These are phyloP conservation scores for Colletotrichum magnum DNA, from an alignment of 2,329 filamentous ascomycete genomes.

Conservation along the genomic window DNA sequence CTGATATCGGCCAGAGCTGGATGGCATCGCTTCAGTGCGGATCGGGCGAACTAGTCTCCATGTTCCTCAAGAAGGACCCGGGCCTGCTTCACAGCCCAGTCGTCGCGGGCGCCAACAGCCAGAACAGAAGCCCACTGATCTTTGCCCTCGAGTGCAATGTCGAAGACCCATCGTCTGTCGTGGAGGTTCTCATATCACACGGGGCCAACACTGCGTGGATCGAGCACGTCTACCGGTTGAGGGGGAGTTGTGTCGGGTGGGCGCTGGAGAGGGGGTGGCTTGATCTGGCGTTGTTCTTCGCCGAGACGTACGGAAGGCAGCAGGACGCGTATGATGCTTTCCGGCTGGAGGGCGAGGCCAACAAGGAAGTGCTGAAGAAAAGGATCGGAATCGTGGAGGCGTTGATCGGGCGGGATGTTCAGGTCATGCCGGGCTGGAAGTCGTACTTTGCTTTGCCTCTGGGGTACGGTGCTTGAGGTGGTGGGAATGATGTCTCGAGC, in stretches of 20 bases:
- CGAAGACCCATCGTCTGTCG: not conserved
- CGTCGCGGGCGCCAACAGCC: not conserved
- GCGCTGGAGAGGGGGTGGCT: not conserved
- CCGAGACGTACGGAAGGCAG: not conserved
- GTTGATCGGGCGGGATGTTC: not conserved
- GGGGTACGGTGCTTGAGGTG: not conserved
- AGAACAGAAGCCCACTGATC: not conserved
- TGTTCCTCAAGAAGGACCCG: not conserved
- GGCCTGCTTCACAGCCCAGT: not conserved
- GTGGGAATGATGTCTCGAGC: not conserved
- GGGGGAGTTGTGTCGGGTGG: not conserved
- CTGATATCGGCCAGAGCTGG: not conserved
- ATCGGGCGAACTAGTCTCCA: not conserved
- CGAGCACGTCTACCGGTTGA: not conserved
- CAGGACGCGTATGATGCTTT: not conserved
- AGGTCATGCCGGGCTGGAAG: not conserved
- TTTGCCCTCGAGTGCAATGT: not conserved
- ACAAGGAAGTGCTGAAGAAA: not conserved
- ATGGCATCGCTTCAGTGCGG: not conserved
- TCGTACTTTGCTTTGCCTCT: not conserved
- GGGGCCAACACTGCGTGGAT: not conserved
- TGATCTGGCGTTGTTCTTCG: not conserved
- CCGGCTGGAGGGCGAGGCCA: not conserved
- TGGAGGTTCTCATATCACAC: not conserved
- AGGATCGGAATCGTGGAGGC: not conserved